Evolutionary conservation across 495 filamentous ascomycete genomes (phyloP), one percentile per base, ranked within the genome.

Genomic region (Pyrenula aspistea): DNA sequence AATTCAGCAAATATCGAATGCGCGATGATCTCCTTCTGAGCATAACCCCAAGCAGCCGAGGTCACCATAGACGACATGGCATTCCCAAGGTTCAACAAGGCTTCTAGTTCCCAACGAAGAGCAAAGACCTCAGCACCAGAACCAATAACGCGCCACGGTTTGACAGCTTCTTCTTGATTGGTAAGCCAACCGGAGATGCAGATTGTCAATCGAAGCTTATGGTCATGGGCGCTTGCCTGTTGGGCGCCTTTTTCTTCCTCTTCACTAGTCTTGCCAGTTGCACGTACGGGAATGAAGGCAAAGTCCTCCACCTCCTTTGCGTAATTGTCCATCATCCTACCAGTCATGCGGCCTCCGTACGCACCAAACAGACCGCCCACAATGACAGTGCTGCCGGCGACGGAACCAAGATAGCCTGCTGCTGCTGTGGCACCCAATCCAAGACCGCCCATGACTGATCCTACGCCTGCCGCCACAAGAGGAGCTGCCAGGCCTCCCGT

Each of bases 321-420:
- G 68, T 95, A 93, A 49, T 83, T 77, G 59, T 92, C 89, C 79
- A 96, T 87, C 82, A 90, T 86, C 65, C 88, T 81, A 25, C 86
- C 84, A 1, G 86, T 87, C 82, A 93, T 90, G 12, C 86, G 78
- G 12, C 83, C 88, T 22, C 91, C 91, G 65, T 93, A 95, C 10
- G 91, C 87, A 25, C 92, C 92, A 63, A 98, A 95, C 12, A 97
- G 68, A 53, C 85, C 80, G 2, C 90, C 92, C 20, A 95, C 85
- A 49, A 89, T 70, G 15, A 91, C 80, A 3, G 80, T 78, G 61
- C 83, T 95, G 22, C 87, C 80, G 11, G 89, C 87, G 55, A 96
- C 67, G 12, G 83, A 74, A 12, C 90, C 93, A 0, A 98, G 71
- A 56, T 95, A 84, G 8, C 83, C 81, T 12, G 90, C 89, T 22